A percentile compares a stretch with the other conserved stretches of the same genome.
Evolutionary conservation across 345 rosid genomes (phyloP).

Genomic region (Eucalyptus rudis): DNA sequence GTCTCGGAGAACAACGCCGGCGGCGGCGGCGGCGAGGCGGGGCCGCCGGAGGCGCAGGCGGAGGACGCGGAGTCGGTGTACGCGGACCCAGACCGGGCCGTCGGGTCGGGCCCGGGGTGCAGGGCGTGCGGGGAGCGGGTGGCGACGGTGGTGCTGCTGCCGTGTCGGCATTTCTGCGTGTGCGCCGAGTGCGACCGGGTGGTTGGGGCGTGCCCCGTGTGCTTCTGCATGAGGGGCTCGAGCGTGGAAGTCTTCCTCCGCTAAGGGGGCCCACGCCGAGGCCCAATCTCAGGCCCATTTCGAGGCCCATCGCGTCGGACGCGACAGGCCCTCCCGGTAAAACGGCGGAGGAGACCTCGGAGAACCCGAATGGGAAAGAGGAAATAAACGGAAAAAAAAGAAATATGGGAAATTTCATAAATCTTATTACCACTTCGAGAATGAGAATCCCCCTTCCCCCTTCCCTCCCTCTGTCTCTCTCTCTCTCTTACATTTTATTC

Average conservation of each 20-base stretch:
- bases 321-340: not conserved
- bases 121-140: constrained; percentile 38
- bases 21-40: constrained; percentile 5
- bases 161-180: constrained; percentile 81
- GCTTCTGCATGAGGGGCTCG: constrained; percentile 48
- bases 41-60: constrained; percentile 6
- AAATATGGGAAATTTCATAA: not conserved
- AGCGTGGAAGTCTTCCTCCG: constrained; percentile 71
- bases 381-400: not conserved
- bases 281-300: not conserved
- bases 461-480: not conserved
- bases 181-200: constrained; percentile 66
- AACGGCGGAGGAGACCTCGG: not conserved
- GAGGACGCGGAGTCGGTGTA: constrained; percentile 92
- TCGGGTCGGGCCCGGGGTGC: constrained; percentile 39
- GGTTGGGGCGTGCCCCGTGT: constrained; percentile 65
- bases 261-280: not conserved
- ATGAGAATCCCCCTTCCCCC: not conserved
- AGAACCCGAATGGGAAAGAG: not conserved
- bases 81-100: constrained; percentile 60
- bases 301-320: not conserved
- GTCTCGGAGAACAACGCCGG: constrained; percentile 19
- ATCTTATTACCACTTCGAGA: not conserved
- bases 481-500: not conserved
- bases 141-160: constrained; percentile 73